phyloP scores from a whole-genome alignment of 257 asterid species.

The Euphrasia confusa region DNA sequence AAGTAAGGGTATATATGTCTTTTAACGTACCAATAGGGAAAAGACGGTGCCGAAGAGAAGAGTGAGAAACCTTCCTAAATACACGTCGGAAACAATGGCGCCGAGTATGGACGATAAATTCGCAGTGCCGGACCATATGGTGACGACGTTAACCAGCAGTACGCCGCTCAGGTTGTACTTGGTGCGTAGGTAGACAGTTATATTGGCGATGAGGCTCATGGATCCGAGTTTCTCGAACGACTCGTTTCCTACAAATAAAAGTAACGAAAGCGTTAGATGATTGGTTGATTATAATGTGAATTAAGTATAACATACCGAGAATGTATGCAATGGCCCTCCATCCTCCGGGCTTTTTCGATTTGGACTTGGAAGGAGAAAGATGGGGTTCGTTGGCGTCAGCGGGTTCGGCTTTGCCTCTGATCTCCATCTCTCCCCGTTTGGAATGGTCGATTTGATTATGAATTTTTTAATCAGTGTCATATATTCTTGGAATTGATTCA shows the following conservation, averaged over 20 bases:
- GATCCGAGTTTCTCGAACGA: conserved; percentile 90
- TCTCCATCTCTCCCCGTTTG: conserved; percentile 36
- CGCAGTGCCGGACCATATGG: conserved; percentile 59
- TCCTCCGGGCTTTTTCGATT: conserved; percentile 43
- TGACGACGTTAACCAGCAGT: conserved; percentile 56
- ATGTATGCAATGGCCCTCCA: conserved; percentile 76
- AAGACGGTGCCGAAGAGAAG: conserved; percentile 58
- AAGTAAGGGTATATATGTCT: too few species aligned
- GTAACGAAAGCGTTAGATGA: not conserved
- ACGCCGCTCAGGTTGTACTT: conserved; percentile 61
- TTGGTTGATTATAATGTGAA: not conserved
- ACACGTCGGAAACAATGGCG: conserved; percentile 60
- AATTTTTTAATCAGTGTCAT: too few species aligned
- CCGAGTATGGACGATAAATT: conserved; percentile 59
- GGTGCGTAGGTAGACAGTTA: conserved; percentile 55
- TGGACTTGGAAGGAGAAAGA: conserved; percentile 23
- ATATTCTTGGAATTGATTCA: too few species aligned
- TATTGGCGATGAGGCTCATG: conserved; percentile 61
- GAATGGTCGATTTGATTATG: not conserved
- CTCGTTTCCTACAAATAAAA: conserved; percentile 47
- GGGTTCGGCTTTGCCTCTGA: conserved; percentile 25
- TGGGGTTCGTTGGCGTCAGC: conserved; percentile 12
- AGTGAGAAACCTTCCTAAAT: conserved; percentile 60
- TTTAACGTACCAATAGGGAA: conserved; percentile 47
- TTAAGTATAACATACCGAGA: conserved; percentile 39